These are phyloP conservation scores for Ilyonectria robusta DNA, from an alignment of 2,329 filamentous ascomycete species.

Conservation along the genomic window DNA sequence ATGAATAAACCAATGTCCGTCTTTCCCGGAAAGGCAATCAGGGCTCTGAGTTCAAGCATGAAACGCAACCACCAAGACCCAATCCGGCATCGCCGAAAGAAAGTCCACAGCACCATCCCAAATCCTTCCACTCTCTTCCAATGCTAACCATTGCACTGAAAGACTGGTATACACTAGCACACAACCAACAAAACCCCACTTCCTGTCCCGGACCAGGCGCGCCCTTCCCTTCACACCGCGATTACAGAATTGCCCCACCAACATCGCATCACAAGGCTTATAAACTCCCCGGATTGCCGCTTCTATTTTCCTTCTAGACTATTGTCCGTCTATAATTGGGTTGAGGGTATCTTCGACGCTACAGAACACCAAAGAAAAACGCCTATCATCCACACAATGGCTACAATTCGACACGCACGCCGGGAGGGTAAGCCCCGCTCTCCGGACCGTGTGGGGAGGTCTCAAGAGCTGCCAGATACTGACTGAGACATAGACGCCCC, in stretches of 20 bases:
- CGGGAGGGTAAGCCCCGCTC: constrained; percentile 39
- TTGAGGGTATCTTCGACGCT: constrained; percentile 16
- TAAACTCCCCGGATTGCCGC: neutral
- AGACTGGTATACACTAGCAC: too few relatives aligned
- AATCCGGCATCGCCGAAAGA: too few relatives aligned
- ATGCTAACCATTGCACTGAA: too few relatives aligned
- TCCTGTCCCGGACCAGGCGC: constrained; percentile 16
- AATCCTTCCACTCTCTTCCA: too few relatives aligned
- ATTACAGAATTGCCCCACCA: constrained; percentile 14
- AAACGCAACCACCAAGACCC: too few relatives aligned
- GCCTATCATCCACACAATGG: constrained; percentile 38
- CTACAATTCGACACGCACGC: constrained; percentile 46
- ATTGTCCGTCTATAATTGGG: constrained; percentile 7
- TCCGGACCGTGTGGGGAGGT: neutral
- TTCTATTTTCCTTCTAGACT: neutral
- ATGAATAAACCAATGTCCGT: too few relatives aligned
- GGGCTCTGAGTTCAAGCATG: too few relatives aligned
- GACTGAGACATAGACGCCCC: constrained; percentile 75
- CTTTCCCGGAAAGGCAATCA: too few relatives aligned
- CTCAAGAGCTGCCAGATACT: constrained; percentile 23
- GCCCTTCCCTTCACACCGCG: constrained; percentile 15
- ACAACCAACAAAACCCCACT: neutral
- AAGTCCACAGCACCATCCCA: too few relatives aligned
- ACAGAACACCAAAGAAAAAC: neutral
- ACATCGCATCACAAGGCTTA: neutral